A percentile compares a stretch with the other conserved stretches of the same genome.
Conservation (phyloP, 1,284 basidiomycete species). For the Apiotrichum sp. region DNA sequence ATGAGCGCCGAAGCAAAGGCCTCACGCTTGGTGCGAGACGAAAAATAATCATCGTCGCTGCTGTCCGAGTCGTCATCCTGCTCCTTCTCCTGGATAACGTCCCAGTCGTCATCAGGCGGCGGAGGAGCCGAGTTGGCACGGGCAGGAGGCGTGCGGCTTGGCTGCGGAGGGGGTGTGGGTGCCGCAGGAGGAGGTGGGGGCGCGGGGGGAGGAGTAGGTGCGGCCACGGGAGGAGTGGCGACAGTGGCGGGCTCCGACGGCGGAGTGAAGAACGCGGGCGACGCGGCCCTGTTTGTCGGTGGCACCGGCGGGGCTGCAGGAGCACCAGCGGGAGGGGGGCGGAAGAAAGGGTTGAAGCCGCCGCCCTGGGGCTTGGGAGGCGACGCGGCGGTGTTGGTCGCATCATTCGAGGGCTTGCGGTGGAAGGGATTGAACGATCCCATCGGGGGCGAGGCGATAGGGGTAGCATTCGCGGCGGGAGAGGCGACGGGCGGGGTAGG, state of each 20-base stretch:
- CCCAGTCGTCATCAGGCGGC: constrained; percentile 75
- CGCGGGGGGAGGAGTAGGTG: constrained; percentile 38
- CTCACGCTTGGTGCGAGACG: constrained; percentile 59
- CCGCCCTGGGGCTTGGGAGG: constrained; percentile 30
- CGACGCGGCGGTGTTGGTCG: constrained; percentile 21
- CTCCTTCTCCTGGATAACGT: constrained; percentile 67
- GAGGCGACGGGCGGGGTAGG: constrained; percentile 21
- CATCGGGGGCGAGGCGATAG: constrained; percentile 15
- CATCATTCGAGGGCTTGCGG: constrained; percentile 46
- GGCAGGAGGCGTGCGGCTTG: constrained; percentile 1
- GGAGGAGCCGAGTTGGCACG: constrained; percentile 29
- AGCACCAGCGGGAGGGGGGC: constrained; percentile 40
- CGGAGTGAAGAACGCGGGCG: constrained; percentile 21
- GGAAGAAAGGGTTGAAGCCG: constrained; percentile 50
- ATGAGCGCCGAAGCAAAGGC: constrained; percentile 74
- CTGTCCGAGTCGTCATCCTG: constrained; percentile 50
- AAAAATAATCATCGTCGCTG: constrained; percentile 63
- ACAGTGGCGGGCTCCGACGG: constrained; percentile 37
- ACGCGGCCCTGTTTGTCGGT: constrained; percentile 16
- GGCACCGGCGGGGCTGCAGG: constrained; percentile 23
- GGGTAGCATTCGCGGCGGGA: constrained; percentile 8
- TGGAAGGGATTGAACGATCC: constrained; percentile 46
- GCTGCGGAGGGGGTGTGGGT: constrained; percentile 42
- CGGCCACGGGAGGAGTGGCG: constrained; percentile 32
- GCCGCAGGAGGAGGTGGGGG: constrained; percentile 33